Conservation (phyloP, 2,329 filamentous ascomycete species). For the Colletotrichum tropicale region DNA sequence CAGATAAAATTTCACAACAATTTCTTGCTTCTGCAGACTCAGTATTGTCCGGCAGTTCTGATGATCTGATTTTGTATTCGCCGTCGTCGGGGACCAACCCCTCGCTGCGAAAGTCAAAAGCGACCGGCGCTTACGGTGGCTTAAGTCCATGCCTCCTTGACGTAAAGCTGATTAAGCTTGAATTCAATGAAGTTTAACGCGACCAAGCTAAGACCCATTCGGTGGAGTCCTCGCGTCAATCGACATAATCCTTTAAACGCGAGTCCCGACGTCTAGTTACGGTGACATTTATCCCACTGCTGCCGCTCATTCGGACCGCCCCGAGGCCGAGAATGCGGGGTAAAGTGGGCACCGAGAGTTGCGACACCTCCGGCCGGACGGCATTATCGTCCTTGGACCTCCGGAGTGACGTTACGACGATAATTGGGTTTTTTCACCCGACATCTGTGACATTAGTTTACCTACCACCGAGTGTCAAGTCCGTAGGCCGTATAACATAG, state of each 20-base stretch:
- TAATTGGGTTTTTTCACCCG: not conserved
- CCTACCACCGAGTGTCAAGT: too few species aligned
- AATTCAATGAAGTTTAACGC: not conserved
- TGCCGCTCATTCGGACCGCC: not conserved
- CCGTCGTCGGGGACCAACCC: not conserved
- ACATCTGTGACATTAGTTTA: too few species aligned
- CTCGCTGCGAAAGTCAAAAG: not conserved
- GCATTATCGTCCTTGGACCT: fast-evolving
- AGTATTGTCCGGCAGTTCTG: not conserved
- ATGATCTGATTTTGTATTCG: not conserved
- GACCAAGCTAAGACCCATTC: not conserved
- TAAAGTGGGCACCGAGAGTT: not conserved
- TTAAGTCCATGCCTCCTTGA: not conserved
- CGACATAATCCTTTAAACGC: not conserved
- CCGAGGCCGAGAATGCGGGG: not conserved
- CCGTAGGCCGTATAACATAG: too few species aligned
- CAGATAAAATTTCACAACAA: fast-evolving
- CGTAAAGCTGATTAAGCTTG: not conserved
- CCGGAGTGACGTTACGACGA: not conserved
- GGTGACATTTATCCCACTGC: not conserved
- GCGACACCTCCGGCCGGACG: not conserved
- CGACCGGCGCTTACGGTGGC: not conserved
- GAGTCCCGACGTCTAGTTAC: not conserved
- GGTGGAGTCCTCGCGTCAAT: not conserved
- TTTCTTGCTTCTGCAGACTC: fast-evolving